Base-by-base conservation (phyloP, 805 yeast genomes). In the Wickerhamomyces mucosus region DNA sequence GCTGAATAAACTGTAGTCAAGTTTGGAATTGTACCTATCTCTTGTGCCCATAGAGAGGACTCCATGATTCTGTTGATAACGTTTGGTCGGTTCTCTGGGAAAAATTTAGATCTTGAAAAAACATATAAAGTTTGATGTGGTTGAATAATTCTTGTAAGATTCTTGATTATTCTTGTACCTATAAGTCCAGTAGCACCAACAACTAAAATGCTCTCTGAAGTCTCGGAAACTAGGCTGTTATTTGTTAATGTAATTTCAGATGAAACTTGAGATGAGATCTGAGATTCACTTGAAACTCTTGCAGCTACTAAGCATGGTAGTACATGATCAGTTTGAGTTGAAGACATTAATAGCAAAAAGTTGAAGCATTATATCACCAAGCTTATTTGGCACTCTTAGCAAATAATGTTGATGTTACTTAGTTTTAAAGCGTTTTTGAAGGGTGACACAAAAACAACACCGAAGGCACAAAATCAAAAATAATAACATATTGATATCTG, bases 131-230 rank as follows among this genome's bases (percentile, higher is more conserved):
- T 33, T 15, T 35, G 34, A 17, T 35, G 11, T 4, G 35, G 27
- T 4, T 14, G 12, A 6, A 31, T 29, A 3, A 32, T 12, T 33
- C 41, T 35, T 10, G 37, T 29, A 11, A 40, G 25, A 1, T 33
- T 32, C 22, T 38, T 40, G 7, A 35, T 33, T 11, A 40, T 37
- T 19, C 35, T 37, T 9, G 36, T 30, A 13, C 43, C 43, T 8
- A 27, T 31, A 15, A 40, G 27, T 21, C 43, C 43, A 15, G 43
- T 38, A 12, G 39, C 41, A 16, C 43, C 43, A 28, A 40, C 33
- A 9, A 40, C 34, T 9, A 35, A 34, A 20, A 38, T 33, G 16
- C 31, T 31, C 21, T 38, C 41, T 9, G 24, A 10, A 12, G 26
- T 8, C 12, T 23, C 26, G 7, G 10, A 8, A 8, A 16, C 15